These are phyloP conservation scores for Juglanconis juglandina DNA, from an alignment of 2,329 filamentous ascomycete species.

Conservation along the genomic window DNA sequence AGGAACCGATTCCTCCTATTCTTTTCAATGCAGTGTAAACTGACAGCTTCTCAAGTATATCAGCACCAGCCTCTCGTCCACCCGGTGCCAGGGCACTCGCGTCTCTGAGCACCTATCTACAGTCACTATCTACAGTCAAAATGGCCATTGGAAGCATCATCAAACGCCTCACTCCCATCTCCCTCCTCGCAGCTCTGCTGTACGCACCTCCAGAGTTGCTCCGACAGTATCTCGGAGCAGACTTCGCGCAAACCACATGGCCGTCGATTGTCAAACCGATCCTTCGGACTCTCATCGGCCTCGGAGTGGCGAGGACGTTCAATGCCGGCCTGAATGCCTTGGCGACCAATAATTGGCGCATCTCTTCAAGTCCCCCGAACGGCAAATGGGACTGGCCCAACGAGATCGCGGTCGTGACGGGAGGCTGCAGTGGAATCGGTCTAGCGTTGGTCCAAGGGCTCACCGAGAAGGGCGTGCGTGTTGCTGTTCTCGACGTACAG, in stretches of 20 bases:
- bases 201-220: constrained; percentile 8
- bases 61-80: background rate
- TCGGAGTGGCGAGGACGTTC: constrained; percentile 1
- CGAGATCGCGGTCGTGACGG: constrained; percentile 27
- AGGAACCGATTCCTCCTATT: background rate
- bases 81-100: background rate
- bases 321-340: constrained; percentile 22
- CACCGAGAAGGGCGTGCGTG: constrained; percentile 31
- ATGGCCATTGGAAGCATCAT: background rate
- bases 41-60: background rate
- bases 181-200: constrained; percentile 10
- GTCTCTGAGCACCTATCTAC: too few relatives aligned
- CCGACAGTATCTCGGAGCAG: constrained; percentile 1
- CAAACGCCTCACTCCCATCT: background rate
- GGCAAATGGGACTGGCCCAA: constrained; percentile 25
- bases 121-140: too few relatives aligned
- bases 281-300: constrained; percentile 6
- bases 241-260: background rate
- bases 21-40: background rate
- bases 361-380: constrained; percentile 7
- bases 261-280: constrained; percentile 1
- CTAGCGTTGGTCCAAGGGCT: constrained; percentile 32
- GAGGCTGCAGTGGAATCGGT: constrained; percentile 34
- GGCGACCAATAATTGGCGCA: constrained; percentile 24
- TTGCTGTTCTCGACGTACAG: constrained; percentile 35